These are phyloP conservation scores for Sordariomycetes sp. DNA, from an alignment of 2,329 filamentous ascomycete species.

Conservation along the genomic window DNA sequence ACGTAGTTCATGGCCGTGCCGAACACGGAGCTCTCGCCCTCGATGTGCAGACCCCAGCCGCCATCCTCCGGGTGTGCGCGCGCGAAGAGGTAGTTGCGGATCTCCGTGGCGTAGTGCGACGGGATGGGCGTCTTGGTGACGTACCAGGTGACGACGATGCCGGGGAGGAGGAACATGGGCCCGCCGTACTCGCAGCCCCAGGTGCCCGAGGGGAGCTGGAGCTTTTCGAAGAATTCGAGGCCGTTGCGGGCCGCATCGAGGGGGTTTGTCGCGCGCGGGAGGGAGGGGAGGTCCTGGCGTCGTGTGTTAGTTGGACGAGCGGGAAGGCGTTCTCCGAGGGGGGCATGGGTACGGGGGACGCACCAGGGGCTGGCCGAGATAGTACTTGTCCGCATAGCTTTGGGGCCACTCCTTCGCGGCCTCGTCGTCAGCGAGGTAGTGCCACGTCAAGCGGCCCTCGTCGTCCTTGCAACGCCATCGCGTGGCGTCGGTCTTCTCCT, in stretches of 20 bases:
- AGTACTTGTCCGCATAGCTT: slow-evolving; percentile 80
- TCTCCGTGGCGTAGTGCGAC: slow-evolving; percentile 69
- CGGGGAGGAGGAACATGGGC: slow-evolving; percentile 88
- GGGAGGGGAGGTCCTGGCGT: slow-evolving; percentile 58
- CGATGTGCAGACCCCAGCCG: slow-evolving; percentile 96
- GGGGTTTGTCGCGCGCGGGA: slow-evolving; percentile 61
- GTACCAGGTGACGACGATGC: slow-evolving; percentile 77
- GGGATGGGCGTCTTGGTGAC: slow-evolving; percentile 82
- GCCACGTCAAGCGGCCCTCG: slow-evolving; percentile 82
- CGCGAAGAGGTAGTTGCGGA: slow-evolving; percentile 84
- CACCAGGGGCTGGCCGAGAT: slow-evolving; percentile 70
- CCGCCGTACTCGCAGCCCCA: slow-evolving; percentile 98
- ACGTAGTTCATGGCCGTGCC: slow-evolving; percentile 87
- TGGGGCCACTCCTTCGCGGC: slow-evolving; percentile 73
- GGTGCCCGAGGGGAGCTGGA: slow-evolving; percentile 81
- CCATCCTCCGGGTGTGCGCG: slow-evolving; percentile 78
- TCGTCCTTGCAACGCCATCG: slow-evolving; percentile 74
- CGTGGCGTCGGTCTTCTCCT: slow-evolving; percentile 61
- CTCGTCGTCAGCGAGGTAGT: slow-evolving; percentile 70
- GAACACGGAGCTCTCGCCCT: slow-evolving; percentile 85
- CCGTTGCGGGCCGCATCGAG: slow-evolving; percentile 74
- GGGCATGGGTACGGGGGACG: slow-evolving; percentile 4
- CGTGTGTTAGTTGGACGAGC: background rate
- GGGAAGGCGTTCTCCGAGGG: background rate
- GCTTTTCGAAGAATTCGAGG: slow-evolving; percentile 75